Evolutionary conservation across 345 rosid genomes (phyloP).

Genomic region (Microcos paniculata): DNA sequence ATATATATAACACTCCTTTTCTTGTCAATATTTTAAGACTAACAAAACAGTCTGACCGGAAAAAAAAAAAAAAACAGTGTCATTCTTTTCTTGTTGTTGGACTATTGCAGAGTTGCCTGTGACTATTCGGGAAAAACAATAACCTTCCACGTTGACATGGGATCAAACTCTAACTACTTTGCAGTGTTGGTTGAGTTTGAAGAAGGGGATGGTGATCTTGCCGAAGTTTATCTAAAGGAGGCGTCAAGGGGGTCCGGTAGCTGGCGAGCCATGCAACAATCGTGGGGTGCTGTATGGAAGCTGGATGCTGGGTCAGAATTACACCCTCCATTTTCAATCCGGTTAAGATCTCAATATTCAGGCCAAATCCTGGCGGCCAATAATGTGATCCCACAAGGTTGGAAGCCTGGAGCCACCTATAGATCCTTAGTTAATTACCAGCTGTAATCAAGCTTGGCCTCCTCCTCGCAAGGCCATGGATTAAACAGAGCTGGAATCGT

Average conservation of each 20-base stretch:
- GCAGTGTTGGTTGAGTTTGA: constrained; percentile 45
- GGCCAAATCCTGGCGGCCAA: constrained; percentile 38
- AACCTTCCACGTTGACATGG: constrained; percentile 42
- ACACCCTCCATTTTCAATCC: constrained; percentile 42
- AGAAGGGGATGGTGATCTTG: constrained; percentile 54
- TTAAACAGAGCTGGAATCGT: neutral
- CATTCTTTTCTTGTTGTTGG: neutral
- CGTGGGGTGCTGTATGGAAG: constrained; percentile 67
- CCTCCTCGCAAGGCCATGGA: neutral
- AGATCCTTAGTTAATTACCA: constrained; percentile 41
- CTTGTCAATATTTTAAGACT: neutral
- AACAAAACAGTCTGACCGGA: neutral
- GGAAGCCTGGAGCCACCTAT: constrained; percentile 47
- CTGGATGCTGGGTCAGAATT: constrained; percentile 37
- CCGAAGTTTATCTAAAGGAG: constrained; percentile 23
- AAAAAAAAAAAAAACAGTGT: no score
- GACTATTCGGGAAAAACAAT: constrained; percentile 35
- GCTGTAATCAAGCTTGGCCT: neutral
- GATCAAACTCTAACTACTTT: constrained; percentile 43
- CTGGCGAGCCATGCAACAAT: constrained; percentile 50
- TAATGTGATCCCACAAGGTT: constrained; percentile 50
- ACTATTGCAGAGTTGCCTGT: neutral
- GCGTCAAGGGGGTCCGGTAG: neutral
- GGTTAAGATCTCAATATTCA: constrained; percentile 35
- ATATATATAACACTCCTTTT: neutral